Conservation (phyloP, 805 yeast species). For the Priceomyces haplophilus region DNA sequence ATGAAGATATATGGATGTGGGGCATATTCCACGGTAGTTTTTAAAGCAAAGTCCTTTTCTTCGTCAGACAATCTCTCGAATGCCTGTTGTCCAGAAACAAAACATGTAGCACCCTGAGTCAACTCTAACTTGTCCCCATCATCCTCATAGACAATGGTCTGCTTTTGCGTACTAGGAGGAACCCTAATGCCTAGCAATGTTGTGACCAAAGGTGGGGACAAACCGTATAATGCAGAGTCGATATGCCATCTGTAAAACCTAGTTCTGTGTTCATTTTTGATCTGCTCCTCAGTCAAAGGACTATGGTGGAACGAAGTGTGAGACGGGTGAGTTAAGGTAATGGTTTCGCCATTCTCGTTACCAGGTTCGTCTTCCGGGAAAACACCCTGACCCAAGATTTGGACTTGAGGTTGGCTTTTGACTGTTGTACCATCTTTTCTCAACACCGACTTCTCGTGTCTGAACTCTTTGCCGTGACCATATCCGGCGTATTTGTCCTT, state of each 20-base stretch:
- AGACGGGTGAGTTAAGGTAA: conserved; percentile 75
- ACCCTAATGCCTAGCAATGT: conserved; percentile 80
- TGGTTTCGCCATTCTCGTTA: conserved; percentile 58
- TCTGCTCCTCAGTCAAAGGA: conserved; percentile 60
- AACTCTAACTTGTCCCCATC: conserved; percentile 59
- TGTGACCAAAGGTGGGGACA: conserved; percentile 84
- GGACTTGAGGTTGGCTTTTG: conserved; percentile 84
- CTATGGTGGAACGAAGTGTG: conserved; percentile 77
- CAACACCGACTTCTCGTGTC: conserved; percentile 56
- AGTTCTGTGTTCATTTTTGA: conserved; percentile 58
- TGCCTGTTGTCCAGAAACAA: conserved; percentile 80
- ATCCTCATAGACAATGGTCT: conserved; percentile 59
- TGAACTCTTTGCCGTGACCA: conserved; percentile 78
- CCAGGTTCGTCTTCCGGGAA: conserved; percentile 55
- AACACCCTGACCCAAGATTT: conserved; percentile 80
- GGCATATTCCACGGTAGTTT: conserved; percentile 81
- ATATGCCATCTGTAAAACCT: conserved; percentile 93
- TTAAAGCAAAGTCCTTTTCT: conserved; percentile 70
- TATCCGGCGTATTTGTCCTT: conserved; percentile 49
- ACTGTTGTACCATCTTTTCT: conserved; percentile 79
- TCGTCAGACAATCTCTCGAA: conserved; percentile 63
- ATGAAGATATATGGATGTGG: conserved; percentile 91
- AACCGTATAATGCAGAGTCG: conserved; percentile 82
- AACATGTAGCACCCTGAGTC: conserved; percentile 86
- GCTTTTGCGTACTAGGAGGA: conserved; percentile 64